Conservation (phyloP, 2,329 filamentous ascomycete species). For the Cryphonectria naterciae region DNA sequence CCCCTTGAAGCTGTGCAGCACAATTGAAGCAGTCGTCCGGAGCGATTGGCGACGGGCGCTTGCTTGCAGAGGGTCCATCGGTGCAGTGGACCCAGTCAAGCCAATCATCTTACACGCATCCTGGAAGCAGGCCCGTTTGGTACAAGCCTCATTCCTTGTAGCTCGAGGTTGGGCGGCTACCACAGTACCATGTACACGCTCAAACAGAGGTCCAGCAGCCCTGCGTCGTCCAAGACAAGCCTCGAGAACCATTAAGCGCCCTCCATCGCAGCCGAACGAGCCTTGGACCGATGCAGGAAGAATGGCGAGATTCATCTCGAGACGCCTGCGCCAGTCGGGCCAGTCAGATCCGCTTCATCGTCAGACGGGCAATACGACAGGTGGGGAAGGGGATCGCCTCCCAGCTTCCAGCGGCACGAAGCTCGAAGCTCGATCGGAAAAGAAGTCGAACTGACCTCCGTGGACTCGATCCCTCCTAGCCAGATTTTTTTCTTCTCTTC, state of each 20-base stretch:
- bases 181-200: background rate
- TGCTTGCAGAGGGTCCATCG: slow-evolving; percentile 20
- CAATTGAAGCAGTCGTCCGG: slow-evolving; percentile 3
- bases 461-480: background rate
- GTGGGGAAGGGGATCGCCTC: slow-evolving; percentile 4
- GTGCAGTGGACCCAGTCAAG: background rate
- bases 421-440: background rate
- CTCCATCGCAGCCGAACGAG: slow-evolving; percentile 15
- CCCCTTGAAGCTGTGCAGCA: slow-evolving; percentile 21
- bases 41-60: slow-evolving; percentile 26
- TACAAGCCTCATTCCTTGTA: background rate
- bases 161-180: slow-evolving; percentile 6
- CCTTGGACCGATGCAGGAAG: slow-evolving; percentile 14
- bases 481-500: background rate
- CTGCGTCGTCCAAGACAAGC: background rate
- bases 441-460: background rate
- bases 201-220: background rate
- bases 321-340: slow-evolving; percentile 28
- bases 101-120: slow-evolving; percentile 28
- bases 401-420: slow-evolving; percentile 16
- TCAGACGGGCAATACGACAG: slow-evolving; percentile 19
- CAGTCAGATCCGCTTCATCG: slow-evolving; percentile 23
- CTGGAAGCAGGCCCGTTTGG: background rate
- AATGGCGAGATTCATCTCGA: slow-evolving; percentile 28
- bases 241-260: slow-evolving; percentile 25